Base-by-base conservation (phyloP, 371 early-diverging fungal genomes). In the Rhizomucor pusillus region DNA sequence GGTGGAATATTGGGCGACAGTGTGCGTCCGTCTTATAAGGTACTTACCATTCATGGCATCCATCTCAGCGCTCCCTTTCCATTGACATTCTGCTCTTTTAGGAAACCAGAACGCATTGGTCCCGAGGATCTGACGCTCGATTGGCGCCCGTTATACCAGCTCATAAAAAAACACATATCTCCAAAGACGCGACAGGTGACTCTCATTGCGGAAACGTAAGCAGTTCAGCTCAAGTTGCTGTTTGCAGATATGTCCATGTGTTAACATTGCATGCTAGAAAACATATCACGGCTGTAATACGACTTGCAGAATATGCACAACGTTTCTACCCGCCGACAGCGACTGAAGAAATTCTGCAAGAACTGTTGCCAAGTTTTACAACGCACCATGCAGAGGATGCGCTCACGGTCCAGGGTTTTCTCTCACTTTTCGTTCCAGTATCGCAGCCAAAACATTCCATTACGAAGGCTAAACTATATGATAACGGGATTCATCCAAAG, bases 101-200 rank as follows among this genome's bases (percentile, higher is more conserved):
- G 84, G 58, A 77, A 75, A 55, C 67, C 76, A 57, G 69, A 81
- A 18, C 62, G 58, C 34, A 54, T 87, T n/a, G 77, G 72, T 1
- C 54, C 72, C 11, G 77, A 84, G 18, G 84, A 83, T 56, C 57
- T 89, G 14, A 60, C 74, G 22, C 63, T 92, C 22, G 81, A 82
- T 18, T 93, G 93, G 93, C 63, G 82, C 24, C 89, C 89, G n/a
- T 57, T 90, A 23, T 91, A 83, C 66, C 75, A 87, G 10, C 50
- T 81, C 44, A 72, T 88, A 41, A 63, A 79, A 14, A 54, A 60
- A 35, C 66, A 72, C 16, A 60, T 83, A 36, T 85, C 85, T 64
- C 86, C 86, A 49, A 85, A 85, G 59, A 62, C 67, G 35, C 75
- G 89, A 64, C 84, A 90, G 50, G 75, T 75, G 59, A 77, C 78